Base-by-base conservation (phyloP, 1,139 yeast species). In the Suhomyces terraborum region DNA sequence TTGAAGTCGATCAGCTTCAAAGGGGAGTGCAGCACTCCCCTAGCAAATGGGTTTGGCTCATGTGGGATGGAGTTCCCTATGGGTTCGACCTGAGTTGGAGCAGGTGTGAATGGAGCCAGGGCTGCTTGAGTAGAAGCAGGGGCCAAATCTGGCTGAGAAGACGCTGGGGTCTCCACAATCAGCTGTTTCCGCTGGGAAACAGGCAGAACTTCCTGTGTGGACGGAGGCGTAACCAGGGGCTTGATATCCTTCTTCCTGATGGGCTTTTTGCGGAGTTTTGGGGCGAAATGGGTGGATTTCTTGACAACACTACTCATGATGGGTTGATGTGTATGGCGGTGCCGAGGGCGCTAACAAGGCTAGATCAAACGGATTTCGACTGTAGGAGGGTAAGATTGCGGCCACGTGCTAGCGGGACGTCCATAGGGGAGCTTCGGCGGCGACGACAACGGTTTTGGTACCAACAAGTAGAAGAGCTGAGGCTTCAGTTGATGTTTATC, bases 241-340 rank as follows among this genome's bases (percentile, higher is more conserved):
- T 38, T 61, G 47, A 35, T 62, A 49, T 12, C 62, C 56, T 48
- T 62, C 53, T 48, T 65, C 46, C 53, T 51, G 24, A 51, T 38
- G 13, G 47, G 45, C 33, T 61, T 60, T 51, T 63, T 61, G 54
- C 62, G 66, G 35, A 69, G 48, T 51, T 67, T 68, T 33, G 77
- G 77, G 32, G 65, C 58, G 53, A 73, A 73, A 43, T 61, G 71
- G 16, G 74, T 58, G 34, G 66, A 61, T 55, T 72, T 70, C 59
- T 67, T 73, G 22, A 75, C 73, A 33, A 75, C 62, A 66, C 78
- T 71, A 67, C 79, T 74, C 80, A 75, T 75, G 36, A n/a, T 48
- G 34, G 22, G 19, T 23, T 21, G 17, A 30, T 12, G 25, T 9
- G 17, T 19, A 3, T 7, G 8, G 16, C 8, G 14, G 9, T 13